phyloP scores from a whole-genome alignment of 2,329 filamentous ascomycete genomes.

The Neopestalotiopsis clavispora region DNA sequence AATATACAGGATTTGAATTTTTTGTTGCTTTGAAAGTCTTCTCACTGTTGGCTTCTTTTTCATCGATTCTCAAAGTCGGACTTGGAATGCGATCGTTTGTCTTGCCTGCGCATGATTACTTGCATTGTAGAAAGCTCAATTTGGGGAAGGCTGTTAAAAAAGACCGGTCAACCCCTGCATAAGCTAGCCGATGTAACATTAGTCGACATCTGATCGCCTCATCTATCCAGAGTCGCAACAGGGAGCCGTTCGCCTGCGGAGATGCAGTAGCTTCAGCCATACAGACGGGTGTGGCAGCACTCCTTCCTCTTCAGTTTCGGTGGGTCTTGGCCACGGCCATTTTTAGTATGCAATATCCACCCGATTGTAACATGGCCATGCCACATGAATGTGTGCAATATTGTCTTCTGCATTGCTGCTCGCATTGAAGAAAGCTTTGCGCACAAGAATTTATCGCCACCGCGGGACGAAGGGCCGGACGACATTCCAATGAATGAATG shows the following conservation, averaged over 20 bases:
- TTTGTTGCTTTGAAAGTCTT: not conserved
- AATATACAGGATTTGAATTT: constrained; percentile 14
- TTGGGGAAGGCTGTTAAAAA: not conserved
- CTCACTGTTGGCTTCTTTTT: not conserved
- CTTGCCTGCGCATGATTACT: not conserved
- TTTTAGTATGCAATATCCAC: not conserved
- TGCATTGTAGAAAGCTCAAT: not conserved
- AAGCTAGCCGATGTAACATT: not conserved
- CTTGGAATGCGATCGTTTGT: not conserved
- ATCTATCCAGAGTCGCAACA: not conserved
- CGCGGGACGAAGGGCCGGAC: no score
- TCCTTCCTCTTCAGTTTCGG: not conserved
- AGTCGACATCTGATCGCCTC: not conserved
- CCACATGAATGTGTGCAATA: not conserved
- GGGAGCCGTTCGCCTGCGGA: not conserved
- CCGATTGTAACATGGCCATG: not conserved
- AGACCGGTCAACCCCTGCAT: not conserved
- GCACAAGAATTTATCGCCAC: no score
- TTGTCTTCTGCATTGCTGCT: not conserved
- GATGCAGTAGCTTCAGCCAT: not conserved
- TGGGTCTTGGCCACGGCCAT: not conserved
- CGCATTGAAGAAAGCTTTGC: no score
- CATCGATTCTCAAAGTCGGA: not conserved
- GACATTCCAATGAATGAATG: no score
- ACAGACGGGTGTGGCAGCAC: not conserved